These are phyloP conservation scores for Cutaneotrichosporon cutaneum DNA, from an alignment of 1,284 basidiomycete species.

Conservation along the genomic window DNA sequence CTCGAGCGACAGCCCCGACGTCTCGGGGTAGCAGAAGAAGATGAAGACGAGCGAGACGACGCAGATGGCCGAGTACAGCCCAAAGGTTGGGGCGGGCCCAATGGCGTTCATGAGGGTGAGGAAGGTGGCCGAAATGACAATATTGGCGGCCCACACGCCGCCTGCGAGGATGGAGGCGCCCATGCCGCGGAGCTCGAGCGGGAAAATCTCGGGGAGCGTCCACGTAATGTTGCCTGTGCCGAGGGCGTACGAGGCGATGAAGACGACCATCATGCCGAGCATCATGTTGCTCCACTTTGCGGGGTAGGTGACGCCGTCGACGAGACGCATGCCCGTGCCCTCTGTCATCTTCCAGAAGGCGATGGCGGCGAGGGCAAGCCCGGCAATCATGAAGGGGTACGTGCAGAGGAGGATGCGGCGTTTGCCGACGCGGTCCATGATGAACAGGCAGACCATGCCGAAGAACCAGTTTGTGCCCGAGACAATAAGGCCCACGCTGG, in stretches of 20 bases:
- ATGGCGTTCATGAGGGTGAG: constrained; percentile 74
- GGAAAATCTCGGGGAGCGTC: constrained; percentile 45
- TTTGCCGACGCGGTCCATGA: constrained; percentile 48
- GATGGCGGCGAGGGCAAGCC: constrained; percentile 44
- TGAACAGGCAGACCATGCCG: constrained; percentile 43
- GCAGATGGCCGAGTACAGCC: constrained; percentile 49
- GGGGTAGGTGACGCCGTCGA: constrained; percentile 64
- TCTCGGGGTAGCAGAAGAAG: constrained; percentile 53
- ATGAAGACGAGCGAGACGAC: constrained; percentile 45
- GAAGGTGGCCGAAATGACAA: constrained; percentile 74
- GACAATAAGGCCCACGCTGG: constrained; percentile 43
- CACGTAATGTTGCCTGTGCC: constrained; percentile 71
- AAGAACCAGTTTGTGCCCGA: constrained; percentile 34
- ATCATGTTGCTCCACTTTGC: constrained; percentile 65
- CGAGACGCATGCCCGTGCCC: constrained; percentile 63
- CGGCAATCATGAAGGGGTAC: constrained; percentile 44
- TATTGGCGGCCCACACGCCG: constrained; percentile 58
- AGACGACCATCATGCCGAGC: constrained; percentile 46
- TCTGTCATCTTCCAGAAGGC: constrained; percentile 57
- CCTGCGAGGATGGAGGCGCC: constrained; percentile 45
- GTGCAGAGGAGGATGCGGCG: constrained; percentile 42
- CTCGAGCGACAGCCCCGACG: constrained; percentile 49
- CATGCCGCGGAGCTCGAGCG: constrained; percentile 47
- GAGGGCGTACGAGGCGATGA: constrained; percentile 60
- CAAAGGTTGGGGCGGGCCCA: constrained; percentile 46